A percentile compares a stretch with the other conserved stretches of the same genome.
Evolutionary conservation across 73 alveolate genomes (phyloP).

Genomic region (Paramecium bursaria): DNA sequence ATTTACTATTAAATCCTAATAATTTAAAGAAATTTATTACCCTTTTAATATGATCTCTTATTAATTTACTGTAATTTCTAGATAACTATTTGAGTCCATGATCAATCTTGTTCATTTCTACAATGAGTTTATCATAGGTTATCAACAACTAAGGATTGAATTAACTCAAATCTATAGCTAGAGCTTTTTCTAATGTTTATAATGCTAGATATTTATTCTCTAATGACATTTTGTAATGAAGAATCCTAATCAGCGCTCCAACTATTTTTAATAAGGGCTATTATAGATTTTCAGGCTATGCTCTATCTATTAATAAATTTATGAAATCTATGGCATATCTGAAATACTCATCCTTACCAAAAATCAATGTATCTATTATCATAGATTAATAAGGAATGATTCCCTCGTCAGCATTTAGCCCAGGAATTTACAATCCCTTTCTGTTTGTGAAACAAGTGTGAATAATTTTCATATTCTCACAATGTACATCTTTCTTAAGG

Average conservation of each 20-base stretch:
- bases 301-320: not conserved
- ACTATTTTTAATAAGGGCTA: not conserved
- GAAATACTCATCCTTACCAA: constrained; percentile 39
- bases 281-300: not conserved
- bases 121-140: constrained; percentile 21
- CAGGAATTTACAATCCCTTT: not conserved
- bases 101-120: not conserved
- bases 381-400: constrained; percentile 29
- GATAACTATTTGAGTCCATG: constrained; percentile 18
- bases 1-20: constrained; percentile 23
- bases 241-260: constrained; percentile 23
- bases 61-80: constrained; percentile 38
- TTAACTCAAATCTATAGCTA: not conserved
- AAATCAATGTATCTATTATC: constrained; percentile 20
- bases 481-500: constrained; percentile 11
- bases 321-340: constrained; percentile 25
- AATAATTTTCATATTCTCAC: constrained; percentile 23
- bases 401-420: constrained; percentile 18
- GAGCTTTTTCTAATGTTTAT: not conserved
- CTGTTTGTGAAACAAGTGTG: constrained; percentile 38
- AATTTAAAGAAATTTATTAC: not conserved
- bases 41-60: constrained; percentile 9
- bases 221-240: not conserved
- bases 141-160: constrained; percentile 35
- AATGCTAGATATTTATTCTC: not conserved